A percentile compares a stretch with the other conserved stretches of the same genome.
These are phyloP conservation scores for Penicillium sp. DNA, from an alignment of 2,329 filamentous ascomycete genomes.

Conservation along the genomic window DNA sequence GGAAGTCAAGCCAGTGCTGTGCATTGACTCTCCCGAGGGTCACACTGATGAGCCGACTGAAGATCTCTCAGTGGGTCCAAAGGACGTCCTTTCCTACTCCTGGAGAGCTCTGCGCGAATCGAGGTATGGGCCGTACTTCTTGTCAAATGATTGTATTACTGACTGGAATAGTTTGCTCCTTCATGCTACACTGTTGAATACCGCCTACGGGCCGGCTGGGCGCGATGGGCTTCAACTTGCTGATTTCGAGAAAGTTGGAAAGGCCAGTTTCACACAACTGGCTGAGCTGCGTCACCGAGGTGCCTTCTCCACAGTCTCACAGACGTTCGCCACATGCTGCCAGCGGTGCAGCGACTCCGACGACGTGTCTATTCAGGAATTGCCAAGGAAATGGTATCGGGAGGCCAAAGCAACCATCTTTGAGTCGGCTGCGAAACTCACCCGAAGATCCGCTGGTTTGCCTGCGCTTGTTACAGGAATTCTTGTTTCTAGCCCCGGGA, in stretches of 20 bases:
- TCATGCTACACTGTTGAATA: constrained; percentile 56
- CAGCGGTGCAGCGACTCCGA: constrained; percentile 55
- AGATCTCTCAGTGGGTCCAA: constrained; percentile 70
- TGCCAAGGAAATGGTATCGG: constrained; percentile 68
- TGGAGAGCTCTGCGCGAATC: constrained; percentile 94
- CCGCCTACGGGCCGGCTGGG: constrained; percentile 46
- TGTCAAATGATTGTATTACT: constrained; percentile 13
- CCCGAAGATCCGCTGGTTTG: constrained; percentile 84
- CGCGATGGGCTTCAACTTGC: constrained; percentile 48
- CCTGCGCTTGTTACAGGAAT: constrained; percentile 82
- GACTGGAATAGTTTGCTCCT: constrained; percentile 61
- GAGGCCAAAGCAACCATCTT: constrained; percentile 64
- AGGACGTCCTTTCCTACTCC: constrained; percentile 88
- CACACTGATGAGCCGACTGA: constrained; percentile 58
- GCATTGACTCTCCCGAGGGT: constrained; percentile 91
- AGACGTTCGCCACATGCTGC: constrained; percentile 81
- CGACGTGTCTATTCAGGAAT: constrained; percentile 39
- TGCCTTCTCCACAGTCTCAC: constrained; percentile 86
- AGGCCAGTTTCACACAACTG: constrained; percentile 75
- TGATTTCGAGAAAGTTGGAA: constrained; percentile 63
- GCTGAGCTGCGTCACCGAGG: constrained; percentile 81
- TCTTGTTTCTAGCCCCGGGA: constrained; percentile 58
- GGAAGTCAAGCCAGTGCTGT: constrained; percentile 71
- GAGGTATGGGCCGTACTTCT: constrained; percentile 53
- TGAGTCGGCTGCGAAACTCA: constrained; percentile 71